Conservation (phyloP, 2,329 filamentous ascomycete genomes). For the Capronia americana region DNA sequence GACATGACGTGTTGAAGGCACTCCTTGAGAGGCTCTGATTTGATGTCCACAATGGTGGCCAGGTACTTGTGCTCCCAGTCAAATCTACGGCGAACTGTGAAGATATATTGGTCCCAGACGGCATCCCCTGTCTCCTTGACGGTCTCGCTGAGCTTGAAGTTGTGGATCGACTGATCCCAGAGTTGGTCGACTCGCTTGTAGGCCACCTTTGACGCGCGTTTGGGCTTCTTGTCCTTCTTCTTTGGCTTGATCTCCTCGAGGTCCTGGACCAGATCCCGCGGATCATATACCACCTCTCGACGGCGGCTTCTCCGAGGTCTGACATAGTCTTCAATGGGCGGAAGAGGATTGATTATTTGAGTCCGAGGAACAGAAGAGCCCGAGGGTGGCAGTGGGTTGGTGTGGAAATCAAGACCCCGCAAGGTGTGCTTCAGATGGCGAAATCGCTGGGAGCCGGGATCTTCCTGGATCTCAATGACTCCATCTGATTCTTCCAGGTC, state of each 20-base stretch:
- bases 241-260: slow-evolving; percentile 44
- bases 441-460: slow-evolving; percentile 26
- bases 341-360: slow-evolving; percentile 9
- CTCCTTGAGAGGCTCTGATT: slow-evolving; percentile 78
- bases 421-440: slow-evolving; percentile 21
- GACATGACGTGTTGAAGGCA: slow-evolving; percentile 75
- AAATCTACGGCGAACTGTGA: slow-evolving; percentile 82
- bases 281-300: slow-evolving; percentile 7
- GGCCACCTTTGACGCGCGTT: slow-evolving; percentile 62
- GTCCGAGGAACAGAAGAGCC: slow-evolving; percentile 4
- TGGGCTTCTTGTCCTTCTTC: slow-evolving; percentile 41
- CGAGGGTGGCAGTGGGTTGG: slow-evolving; percentile 6
- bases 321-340: slow-evolving; percentile 4
- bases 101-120: slow-evolving; percentile 79
- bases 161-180: slow-evolving; percentile 64
- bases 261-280: slow-evolving; percentile 16
- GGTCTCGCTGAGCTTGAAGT: slow-evolving; percentile 72
- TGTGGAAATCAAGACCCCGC: slow-evolving; percentile 19
- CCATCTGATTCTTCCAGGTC: slow-evolving; percentile 21
- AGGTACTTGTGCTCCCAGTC: slow-evolving; percentile 83
- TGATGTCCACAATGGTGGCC: slow-evolving; percentile 79
- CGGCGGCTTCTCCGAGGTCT: slow-evolving; percentile 4
- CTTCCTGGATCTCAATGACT: slow-evolving; percentile 26
- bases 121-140: slow-evolving; percentile 66
- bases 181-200: slow-evolving; percentile 72